A percentile compares a stretch with the other conserved stretches of the same genome.
Conservation (phyloP, 805 yeast genomes). For the Lachancea sp. region DNA sequence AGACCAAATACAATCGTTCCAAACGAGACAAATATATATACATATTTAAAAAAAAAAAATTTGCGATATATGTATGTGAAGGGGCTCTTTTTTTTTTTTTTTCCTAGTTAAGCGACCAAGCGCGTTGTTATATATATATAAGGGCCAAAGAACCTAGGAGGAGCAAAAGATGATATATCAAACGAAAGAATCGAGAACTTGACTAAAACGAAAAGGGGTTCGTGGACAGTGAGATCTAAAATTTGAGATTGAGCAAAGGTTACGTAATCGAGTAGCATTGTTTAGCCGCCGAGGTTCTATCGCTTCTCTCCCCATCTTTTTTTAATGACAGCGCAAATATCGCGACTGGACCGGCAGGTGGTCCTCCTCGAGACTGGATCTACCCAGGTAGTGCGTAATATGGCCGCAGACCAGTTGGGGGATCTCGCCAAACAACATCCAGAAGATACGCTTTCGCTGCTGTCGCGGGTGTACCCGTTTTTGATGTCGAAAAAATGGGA, state of each 20-base stretch:
- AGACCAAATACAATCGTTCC: no score
- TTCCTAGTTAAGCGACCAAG: not conserved
- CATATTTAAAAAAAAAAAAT: slow-evolving; percentile 1
- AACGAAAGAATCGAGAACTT: not conserved
- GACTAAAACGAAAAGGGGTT: not conserved
- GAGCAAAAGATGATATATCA: not conserved
- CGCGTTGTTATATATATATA: slow-evolving; percentile 1
- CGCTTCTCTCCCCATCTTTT: not conserved
- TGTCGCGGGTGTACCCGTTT: slow-evolving; percentile 89
- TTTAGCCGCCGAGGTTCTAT: slow-evolving; percentile 1
- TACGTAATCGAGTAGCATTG: not conserved
- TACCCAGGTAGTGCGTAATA: slow-evolving; percentile 83
- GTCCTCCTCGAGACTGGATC: slow-evolving; percentile 82
- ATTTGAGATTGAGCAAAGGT: not conserved
- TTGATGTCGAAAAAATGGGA: slow-evolving; percentile 86
- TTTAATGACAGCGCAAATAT: slow-evolving; percentile 33
- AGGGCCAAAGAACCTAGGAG: not conserved
- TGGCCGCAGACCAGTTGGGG: slow-evolving; percentile 95
- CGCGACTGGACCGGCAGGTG: slow-evolving; percentile 41
- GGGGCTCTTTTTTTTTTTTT: not conserved
- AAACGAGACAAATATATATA: no score
- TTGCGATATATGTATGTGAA: slow-evolving; percentile 1
- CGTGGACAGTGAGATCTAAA: not conserved
- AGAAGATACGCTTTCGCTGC: slow-evolving; percentile 74
- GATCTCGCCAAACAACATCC: slow-evolving; percentile 93